Evolutionary conservation across 140 eudicot genomes (phyloP), one percentile per base, ranked within the genome.

Genomic region (Senecio squalidus): DNA sequence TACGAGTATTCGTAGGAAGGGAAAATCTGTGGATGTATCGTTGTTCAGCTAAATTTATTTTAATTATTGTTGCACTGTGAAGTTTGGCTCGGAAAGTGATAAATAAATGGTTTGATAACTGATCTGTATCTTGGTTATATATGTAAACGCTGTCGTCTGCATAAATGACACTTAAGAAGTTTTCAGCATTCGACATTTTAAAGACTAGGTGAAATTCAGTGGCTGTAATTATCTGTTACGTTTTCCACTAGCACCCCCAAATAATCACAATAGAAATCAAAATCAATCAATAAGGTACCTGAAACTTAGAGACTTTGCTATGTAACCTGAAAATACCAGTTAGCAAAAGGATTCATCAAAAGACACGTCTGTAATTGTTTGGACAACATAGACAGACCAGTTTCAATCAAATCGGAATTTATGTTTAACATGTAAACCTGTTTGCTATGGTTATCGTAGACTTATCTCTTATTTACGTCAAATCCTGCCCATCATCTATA

Each of bases 61-160:
- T 24, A 21, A 13, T 65, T 11, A 7, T 65, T 28, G 56, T 59
- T 49, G 43, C 50, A 33, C 45, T 3, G 7, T 7, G 43, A 46
- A 30, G 23, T 45, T 52, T 25, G n/a, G 24, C 20, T 25, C 25
- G 8, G 60, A 38, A 38, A 26, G 2, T n/a, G 47, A 36, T 38
- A 17, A 23, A 7, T 0, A 18, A 38, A 26, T 48, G 36, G 0
- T 36, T 1, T 3, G 6, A 3, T 29, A 36, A 1, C 34, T 51
- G 55, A 30, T 26, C 40, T 47, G 39, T 7, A 15, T 67, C 36
- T 30, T 6, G 29, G 58, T 15, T n/a, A n/a, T 67, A 31, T 44
- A 9, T 22, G 28, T 17, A 43, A 22, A 29, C 18, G 23, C 16
- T 0, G 9, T 40, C 40, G 33, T 58, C 27, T 48, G 53, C 18